phyloP scores from a whole-genome alignment of 2,329 filamentous ascomycete genomes.

The Verticillium nonalfalfae region DNA sequence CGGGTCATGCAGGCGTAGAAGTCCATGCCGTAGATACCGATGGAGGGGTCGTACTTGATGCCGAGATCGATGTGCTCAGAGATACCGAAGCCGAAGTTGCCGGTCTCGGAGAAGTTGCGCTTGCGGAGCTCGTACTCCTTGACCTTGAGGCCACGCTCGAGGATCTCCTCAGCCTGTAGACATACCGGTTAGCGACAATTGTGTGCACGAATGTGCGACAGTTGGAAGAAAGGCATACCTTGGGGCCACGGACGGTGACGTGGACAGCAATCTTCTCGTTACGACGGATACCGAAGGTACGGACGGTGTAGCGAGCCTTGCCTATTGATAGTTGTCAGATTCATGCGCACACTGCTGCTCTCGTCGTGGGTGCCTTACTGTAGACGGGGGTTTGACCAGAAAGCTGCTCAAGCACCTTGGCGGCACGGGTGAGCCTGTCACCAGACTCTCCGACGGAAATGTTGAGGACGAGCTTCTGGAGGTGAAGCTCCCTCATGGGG shows the following conservation, averaged over 20 bases:
- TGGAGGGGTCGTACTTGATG: conserved; percentile 99
- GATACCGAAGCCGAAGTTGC: conserved; percentile 99
- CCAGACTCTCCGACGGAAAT: conserved; percentile 99
- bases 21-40: conserved; percentile 99
- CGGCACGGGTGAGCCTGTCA: conserved; percentile 99
- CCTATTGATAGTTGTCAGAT: conserved; percentile 39
- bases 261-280: conserved; percentile 99
- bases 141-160: conserved; percentile 99
- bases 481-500: conserved; percentile 99
- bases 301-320: conserved; percentile 99
- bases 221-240: conserved; percentile 33
- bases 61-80: conserved; percentile 99
- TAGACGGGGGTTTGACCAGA: conserved; percentile 99
- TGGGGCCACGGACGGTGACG: conserved; percentile 96
- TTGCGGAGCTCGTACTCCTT: conserved; percentile 99
- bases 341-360: background rate
- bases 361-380: conserved; percentile 56
- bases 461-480: conserved; percentile 99
- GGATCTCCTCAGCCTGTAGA: conserved; percentile 89
- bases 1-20: conserved; percentile 99
- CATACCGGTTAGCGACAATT: conserved; percentile 16
- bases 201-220: background rate
- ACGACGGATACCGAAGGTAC: conserved; percentile 99
- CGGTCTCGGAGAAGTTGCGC: conserved; percentile 99
- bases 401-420: conserved; percentile 99